Base-by-base conservation (phyloP, 192 early-diverging fungal genomes). In the Phycomyces nitens region DNA sequence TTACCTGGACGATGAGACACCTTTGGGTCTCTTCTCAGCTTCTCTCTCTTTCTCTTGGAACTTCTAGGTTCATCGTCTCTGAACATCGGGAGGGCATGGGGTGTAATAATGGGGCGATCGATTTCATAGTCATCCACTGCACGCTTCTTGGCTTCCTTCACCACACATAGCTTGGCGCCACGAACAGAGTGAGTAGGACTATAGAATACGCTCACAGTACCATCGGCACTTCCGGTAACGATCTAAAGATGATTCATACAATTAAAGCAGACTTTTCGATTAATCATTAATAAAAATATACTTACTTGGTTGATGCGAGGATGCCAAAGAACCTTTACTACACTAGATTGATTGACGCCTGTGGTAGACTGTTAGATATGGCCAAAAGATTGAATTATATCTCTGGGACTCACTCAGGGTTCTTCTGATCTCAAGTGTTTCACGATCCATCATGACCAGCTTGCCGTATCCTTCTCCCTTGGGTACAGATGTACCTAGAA, bases 61-160 rank as follows among this genome's bases (percentile, higher is more conserved):
- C 65, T 73, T 58, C 68, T 76, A 0, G 81, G 72, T 27, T 77
- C 69, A 26, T 93, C 89, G 52, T 94, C 89, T 26, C 85, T 83
- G 77, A 92, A 96, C 86, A 94, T 82, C 21, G 92, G 88, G 20
- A 97, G 79, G 0, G 95, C 89, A 64, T 97, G 89, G 4, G 95
- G 95, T 2, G 87, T 94, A 69, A 94, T 86, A 62, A 95, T 95
- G 2, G 84, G 81, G 23, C 92, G 83, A 60, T 83, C 71, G 12
- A 82, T 77, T 58, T 83, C 85, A 58, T 81, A 84, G 40, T 88
- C 83, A 62, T 88, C 85, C 2, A 82, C 65, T 26, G 80, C 82
- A 20, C 81, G 74, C 39, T 73, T 80, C 77, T 91, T 94, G 18
- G 88, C 80, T 51, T 71, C 68, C 67, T 85, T 92, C 44, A 69